Percentiles rank a stretch among this genome's conserved stretches.
These are phyloP conservation scores for Ascochyta pisi DNA, from an alignment of 2,329 filamentous ascomycete genomes.

Conservation along the genomic window DNA sequence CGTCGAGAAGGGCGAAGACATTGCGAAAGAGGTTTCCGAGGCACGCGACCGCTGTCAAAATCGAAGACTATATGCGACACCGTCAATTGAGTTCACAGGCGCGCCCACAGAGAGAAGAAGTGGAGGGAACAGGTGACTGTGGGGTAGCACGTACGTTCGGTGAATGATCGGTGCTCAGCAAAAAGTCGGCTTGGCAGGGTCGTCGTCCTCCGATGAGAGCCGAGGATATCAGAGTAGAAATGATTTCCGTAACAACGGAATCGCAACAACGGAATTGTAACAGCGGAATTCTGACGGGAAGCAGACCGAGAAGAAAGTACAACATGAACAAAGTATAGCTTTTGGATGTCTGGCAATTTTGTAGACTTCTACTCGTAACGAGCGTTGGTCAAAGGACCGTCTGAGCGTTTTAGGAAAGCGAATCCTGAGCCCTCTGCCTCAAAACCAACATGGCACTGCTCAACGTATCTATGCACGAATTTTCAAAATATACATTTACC, in stretches of 20 bases:
- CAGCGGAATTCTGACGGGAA: not conserved
- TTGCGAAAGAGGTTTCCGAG: constrained; percentile 6
- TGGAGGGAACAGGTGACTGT: constrained; percentile 2
- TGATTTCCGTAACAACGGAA: constrained; percentile 8
- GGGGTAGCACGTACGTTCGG: constrained; percentile 7
- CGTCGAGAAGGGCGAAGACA: constrained; percentile 36
- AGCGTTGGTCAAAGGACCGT: not conserved
- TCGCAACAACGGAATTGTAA: not conserved
- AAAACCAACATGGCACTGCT: constrained; percentile 1
- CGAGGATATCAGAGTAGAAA: constrained; percentile 5
- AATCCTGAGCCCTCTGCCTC: constrained; percentile 9
- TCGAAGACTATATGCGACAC: not conserved
- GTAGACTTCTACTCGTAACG: constrained; percentile 1
- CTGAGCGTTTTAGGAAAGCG: constrained; percentile 15
- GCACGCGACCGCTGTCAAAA: not conserved
- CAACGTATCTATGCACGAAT: not conserved
- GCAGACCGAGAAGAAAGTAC: too few relatives aligned
- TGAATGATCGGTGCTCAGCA: constrained; percentile 17
- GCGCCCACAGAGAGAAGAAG: not conserved
- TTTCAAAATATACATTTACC: too few relatives aligned
- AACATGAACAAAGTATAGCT: not conserved
- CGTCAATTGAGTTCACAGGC: constrained; percentile 9
- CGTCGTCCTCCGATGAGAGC: constrained; percentile 3
- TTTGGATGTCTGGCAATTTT: not conserved
- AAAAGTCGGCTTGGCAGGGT: constrained; percentile 14